Percentiles rank a stretch among this genome's conserved stretches.
phyloP scores from a whole-genome alignment of 2,329 filamentous ascomycete species.

The Ophiostoma piceae region DNA sequence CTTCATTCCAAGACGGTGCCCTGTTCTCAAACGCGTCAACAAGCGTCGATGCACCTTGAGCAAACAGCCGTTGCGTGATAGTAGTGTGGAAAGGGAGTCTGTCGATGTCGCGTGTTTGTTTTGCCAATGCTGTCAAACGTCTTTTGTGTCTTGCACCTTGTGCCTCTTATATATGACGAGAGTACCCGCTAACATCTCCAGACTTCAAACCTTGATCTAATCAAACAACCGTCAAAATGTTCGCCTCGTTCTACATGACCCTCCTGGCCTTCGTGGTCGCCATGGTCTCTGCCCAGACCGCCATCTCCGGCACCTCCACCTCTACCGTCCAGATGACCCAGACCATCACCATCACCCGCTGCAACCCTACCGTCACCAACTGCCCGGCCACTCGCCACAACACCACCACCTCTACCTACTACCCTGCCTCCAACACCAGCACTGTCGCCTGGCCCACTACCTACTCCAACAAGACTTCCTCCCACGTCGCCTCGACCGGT shows the following conservation, averaged over 20 bases:
- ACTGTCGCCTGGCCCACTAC: conserved; percentile 27
- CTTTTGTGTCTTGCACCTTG: background rate
- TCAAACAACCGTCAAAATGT: conserved; percentile 21
- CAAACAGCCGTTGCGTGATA: background rate
- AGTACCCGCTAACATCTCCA: background rate
- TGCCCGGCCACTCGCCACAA: conserved; percentile 39
- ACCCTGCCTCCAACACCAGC: conserved; percentile 27
- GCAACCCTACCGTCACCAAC: conserved; percentile 41
- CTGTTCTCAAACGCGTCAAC: background rate
- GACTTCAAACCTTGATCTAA: conserved; percentile 2
- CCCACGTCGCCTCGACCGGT: conserved; percentile 26
- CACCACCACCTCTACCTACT: conserved; percentile 29
- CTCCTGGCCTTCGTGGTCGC: conserved; percentile 37
- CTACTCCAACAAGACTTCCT: conserved; percentile 29
- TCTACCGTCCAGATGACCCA: conserved; percentile 44
- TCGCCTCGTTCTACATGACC: conserved; percentile 24
- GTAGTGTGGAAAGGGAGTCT: background rate
- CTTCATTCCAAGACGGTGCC: background rate
- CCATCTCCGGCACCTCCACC: conserved; percentile 38
- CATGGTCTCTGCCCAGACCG: conserved; percentile 33
- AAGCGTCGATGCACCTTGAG: background rate
- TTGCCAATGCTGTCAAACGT: conserved; percentile 7
- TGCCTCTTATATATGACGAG: background rate
- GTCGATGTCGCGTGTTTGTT: background rate
- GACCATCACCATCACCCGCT: conserved; percentile 45